Percentiles rank a stretch among this genome's conserved stretches.
Evolutionary conservation across 2,329 filamentous ascomycete species (phyloP).

Genomic region (Colletotrichum kahawae): DNA sequence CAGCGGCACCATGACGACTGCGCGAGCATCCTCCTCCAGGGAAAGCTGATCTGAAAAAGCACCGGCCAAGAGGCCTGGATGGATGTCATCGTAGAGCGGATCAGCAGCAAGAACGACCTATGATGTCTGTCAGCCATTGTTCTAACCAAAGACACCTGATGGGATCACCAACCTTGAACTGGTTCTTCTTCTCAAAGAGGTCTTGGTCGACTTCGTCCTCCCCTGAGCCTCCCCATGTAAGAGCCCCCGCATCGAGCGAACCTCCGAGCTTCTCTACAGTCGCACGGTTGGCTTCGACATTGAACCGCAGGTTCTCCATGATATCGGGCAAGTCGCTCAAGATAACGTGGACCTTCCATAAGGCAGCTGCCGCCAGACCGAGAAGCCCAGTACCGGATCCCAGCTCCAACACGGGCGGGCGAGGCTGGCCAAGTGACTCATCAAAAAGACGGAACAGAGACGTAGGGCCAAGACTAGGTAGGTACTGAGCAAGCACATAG

Average conservation of each 20-base stretch:
- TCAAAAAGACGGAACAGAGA: slow-evolving; percentile 52
- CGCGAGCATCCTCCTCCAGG: slow-evolving; percentile 60
- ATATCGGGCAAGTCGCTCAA: slow-evolving; percentile 89
- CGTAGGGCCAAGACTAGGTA: slow-evolving; percentile 54
- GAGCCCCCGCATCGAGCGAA: slow-evolving; percentile 62
- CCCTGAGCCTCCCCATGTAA: slow-evolving; percentile 73
- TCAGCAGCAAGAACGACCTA: slow-evolving; percentile 85
- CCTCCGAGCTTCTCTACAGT: slow-evolving; percentile 62
- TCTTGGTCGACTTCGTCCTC: slow-evolving; percentile 47
- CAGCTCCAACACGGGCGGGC: slow-evolving; percentile 69
- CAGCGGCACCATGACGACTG: slow-evolving; percentile 81
- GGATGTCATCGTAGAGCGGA: slow-evolving; percentile 83
- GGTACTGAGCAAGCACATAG: slow-evolving; percentile 79
- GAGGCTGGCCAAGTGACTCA: slow-evolving; percentile 32
- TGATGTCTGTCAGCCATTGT: neutral
- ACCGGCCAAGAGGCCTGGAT: slow-evolving; percentile 75
- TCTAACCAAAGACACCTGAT: neutral
- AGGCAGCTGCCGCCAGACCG: slow-evolving; percentile 80
- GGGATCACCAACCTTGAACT: slow-evolving; percentile 52
- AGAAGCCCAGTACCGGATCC: slow-evolving; percentile 92
- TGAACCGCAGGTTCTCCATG: slow-evolving; percentile 78
- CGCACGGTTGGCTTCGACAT: slow-evolving; percentile 68
- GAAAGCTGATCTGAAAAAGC: slow-evolving; percentile 74
- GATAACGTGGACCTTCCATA: slow-evolving; percentile 70
- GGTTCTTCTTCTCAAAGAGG: slow-evolving; percentile 48